Evolutionary conservation across 2,329 filamentous ascomycete species (phyloP).

Genomic region (Aspergillus fumigatus): DNA sequence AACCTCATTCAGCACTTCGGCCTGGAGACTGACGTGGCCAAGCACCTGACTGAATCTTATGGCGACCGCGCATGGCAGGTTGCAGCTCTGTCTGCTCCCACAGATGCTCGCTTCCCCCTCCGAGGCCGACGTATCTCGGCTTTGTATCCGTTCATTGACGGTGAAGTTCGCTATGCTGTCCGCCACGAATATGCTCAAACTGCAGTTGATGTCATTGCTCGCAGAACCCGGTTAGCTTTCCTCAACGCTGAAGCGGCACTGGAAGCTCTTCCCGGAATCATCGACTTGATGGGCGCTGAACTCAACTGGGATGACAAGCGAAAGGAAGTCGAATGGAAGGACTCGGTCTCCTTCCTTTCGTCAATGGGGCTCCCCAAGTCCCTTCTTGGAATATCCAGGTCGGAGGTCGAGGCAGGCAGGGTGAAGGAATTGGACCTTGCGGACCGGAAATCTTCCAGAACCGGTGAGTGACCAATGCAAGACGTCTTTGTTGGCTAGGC

Average conservation of each 20-base stretch:
- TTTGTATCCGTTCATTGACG: constrained; percentile 87
- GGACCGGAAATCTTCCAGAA: constrained; percentile 38
- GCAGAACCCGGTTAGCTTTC: constrained; percentile 81
- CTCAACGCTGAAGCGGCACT: constrained; percentile 87
- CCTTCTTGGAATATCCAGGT: constrained; percentile 52
- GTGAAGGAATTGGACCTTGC: constrained; percentile 42
- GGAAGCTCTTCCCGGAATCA: constrained; percentile 76
- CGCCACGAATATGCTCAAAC: constrained; percentile 89
- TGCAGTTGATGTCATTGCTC: constrained; percentile 79
- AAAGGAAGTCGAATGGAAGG: constrained; percentile 76
- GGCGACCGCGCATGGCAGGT: constrained; percentile 92
- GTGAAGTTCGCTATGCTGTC: constrained; percentile 84
- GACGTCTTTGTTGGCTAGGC: background rate
- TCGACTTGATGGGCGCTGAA: constrained; percentile 85
- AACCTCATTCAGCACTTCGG: constrained; percentile 92
- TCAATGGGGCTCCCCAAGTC: constrained; percentile 60
- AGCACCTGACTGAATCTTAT: constrained; percentile 81
- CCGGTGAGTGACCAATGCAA: constrained; percentile 30
- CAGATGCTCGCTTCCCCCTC: constrained; percentile 74
- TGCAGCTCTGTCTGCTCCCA: constrained; percentile 71
- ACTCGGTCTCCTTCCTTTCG: constrained; percentile 56
- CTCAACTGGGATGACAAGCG: constrained; percentile 69
- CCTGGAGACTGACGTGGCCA: constrained; percentile 85
- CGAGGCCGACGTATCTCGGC: constrained; percentile 73
- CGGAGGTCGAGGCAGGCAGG: constrained; percentile 56